phyloP scores from a whole-genome alignment of 208 protist species.

The Acanthamoeba royreba region DNA sequence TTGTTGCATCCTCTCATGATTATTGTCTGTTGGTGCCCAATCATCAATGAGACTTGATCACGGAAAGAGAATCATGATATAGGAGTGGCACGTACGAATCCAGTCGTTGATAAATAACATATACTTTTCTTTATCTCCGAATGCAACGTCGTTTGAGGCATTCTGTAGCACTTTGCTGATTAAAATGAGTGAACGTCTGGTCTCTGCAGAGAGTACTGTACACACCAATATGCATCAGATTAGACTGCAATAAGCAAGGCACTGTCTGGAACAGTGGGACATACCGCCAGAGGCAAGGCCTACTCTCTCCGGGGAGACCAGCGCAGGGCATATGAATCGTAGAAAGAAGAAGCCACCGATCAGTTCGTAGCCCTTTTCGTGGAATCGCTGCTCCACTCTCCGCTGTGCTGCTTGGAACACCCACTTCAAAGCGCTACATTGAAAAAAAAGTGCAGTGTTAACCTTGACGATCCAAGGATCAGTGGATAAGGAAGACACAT shows the following conservation, averaged over 20 bases:
- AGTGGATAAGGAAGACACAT: background rate
- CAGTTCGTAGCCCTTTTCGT: background rate
- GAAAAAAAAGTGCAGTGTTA: background rate
- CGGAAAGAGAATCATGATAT: background rate
- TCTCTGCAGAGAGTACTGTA: background rate
- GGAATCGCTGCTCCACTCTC: background rate
- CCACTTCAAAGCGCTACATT: background rate
- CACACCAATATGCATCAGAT: no score
- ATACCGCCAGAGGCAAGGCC: background rate
- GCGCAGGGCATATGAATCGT: background rate
- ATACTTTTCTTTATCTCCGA: conserved; percentile 29
- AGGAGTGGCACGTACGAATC: background rate
- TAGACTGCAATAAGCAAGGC: no score
- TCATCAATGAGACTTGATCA: background rate
- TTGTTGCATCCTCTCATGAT: background rate
- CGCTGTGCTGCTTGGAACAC: background rate
- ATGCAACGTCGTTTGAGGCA: background rate
- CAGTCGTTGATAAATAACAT: conserved; percentile 15
- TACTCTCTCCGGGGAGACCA: background rate
- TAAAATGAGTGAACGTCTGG: background rate
- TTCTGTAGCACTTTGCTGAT: conserved; percentile 43
- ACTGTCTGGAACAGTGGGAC: no score
- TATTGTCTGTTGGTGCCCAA: background rate
- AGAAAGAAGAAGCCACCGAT: conserved; percentile 36
- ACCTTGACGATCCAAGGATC: background rate